Evolutionary conservation across 805 yeast species (phyloP).

Genomic region (Teunomyces lycoperdinae): DNA sequence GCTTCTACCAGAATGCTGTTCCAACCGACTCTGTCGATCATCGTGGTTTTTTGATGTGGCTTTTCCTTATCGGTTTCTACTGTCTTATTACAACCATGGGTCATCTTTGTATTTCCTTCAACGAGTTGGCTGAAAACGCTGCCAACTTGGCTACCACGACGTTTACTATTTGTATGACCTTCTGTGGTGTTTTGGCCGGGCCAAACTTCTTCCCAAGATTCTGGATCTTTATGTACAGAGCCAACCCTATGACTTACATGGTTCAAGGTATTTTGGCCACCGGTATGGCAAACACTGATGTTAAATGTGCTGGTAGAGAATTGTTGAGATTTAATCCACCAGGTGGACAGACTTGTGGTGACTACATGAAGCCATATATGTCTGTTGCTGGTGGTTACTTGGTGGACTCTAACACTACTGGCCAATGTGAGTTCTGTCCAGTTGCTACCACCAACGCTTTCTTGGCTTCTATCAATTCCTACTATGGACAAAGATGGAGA

Average conservation of each 20-base stretch:
- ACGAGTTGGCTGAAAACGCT: slow-evolving; percentile 32
- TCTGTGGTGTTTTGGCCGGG: slow-evolving; percentile 36
- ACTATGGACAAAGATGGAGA: slow-evolving; percentile 28
- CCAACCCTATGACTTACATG: slow-evolving; percentile 63
- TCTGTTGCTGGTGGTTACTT: slow-evolving; percentile 47
- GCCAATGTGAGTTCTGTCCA: slow-evolving; percentile 59
- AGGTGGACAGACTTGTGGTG: slow-evolving; percentile 20
- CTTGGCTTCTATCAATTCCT: slow-evolving; percentile 44
- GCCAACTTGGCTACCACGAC: slow-evolving; percentile 29
- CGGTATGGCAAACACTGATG: slow-evolving; percentile 30
- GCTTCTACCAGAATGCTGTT: slow-evolving; percentile 8
- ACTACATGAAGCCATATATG: slow-evolving; percentile 29
- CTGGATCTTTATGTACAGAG: slow-evolving; percentile 77
- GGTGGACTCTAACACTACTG: slow-evolving; percentile 40
- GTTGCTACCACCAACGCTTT: slow-evolving; percentile 54
- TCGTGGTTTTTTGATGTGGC: slow-evolving; percentile 12
- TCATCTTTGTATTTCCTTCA: slow-evolving; percentile 28
- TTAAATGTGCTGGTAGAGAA: slow-evolving; percentile 33
- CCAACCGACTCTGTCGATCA: slow-evolving; percentile 7
- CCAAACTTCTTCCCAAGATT: slow-evolving; percentile 30
- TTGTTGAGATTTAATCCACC: slow-evolving; percentile 19
- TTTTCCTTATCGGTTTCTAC: slow-evolving; percentile 20
- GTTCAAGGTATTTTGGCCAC: slow-evolving; percentile 48
- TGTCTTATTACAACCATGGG: slow-evolving; percentile 28
- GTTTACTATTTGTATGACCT: slow-evolving; percentile 33